Base-by-base conservation (phyloP, 306 rosid genomes). In the barrel medic (Medicago truncatula) region DNA sequence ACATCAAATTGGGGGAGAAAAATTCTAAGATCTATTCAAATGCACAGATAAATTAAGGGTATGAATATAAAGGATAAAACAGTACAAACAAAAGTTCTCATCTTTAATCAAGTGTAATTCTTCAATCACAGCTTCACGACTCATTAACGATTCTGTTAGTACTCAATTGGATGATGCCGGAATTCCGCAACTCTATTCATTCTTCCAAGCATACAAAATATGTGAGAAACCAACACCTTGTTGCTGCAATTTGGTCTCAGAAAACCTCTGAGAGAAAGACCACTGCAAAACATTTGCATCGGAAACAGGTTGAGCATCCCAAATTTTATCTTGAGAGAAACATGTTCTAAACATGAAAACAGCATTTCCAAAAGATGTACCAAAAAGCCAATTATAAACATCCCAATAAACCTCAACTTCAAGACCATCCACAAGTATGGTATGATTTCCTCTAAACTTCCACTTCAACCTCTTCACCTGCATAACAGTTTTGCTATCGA, bases 391-490 rank as follows among this genome's bases (percentile, higher is more conserved):
- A 83, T 72, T 92, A 85, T 96, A 88, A 21, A 89, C 98, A 83
- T 96, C 99, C 99, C 99, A 96, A 80, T 89, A 87, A 57, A 96
- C 90, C 82, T 96, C 99, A 14, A 96, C 90, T 4, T 95, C 89
- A 75, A 88, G 82, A 17, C 98, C 98, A 84, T 96, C 98, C 64
- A 96, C 90, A 76, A 90, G 60, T 56, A 96, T 90, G 9, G 93
- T 92, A 62, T 92, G 88, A 65, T 96, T 96, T 25, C 99, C 99
- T 72, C 99, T 64, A 76, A 96, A 96, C 83, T 96, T 96, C 99
- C 99, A 96, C 52, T 88, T 63, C 50, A 96, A 90, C 88, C 89
- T 72, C 89, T 90, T 96, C 82, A 96, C 97, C 79, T 90, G 99
- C 96, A 96, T 80, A 88, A 90, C 85, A 7, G 83, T 79, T 85